Conservation (phyloP, 148 eudicot genomes). For the Persicaria maculosa region DNA sequence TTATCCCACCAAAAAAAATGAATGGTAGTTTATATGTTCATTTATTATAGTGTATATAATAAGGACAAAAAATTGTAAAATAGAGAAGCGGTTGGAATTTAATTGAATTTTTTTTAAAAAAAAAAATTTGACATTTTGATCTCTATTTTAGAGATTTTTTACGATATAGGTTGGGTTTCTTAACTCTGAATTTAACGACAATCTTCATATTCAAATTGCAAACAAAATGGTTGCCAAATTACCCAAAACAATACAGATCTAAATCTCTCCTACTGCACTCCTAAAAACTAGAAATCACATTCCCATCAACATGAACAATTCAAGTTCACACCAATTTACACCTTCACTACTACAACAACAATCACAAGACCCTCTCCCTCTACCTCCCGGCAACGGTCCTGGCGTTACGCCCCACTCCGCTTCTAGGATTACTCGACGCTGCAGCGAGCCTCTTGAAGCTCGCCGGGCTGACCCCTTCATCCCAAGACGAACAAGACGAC, state of each 20-base stretch:
- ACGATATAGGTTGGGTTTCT: too few relatives aligned
- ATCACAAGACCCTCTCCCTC: neutral
- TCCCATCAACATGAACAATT: neutral
- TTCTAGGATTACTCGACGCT: neutral
- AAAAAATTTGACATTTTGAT: too few relatives aligned
- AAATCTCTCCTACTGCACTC: neutral
- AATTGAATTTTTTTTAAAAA: too few relatives aligned
- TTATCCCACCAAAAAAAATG: too few relatives aligned
- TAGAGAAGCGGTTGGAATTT: too few relatives aligned
- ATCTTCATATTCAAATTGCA: neutral
- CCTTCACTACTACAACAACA: too few relatives aligned
- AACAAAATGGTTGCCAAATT: neutral
- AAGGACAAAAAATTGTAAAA: too few relatives aligned
- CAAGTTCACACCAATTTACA: neutral
- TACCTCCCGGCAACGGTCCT: neutral
- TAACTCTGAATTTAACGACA: neutral
- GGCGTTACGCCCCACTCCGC: neutral
- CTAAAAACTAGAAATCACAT: neutral
- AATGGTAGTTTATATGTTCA: too few relatives aligned
- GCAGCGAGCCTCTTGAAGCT: neutral
- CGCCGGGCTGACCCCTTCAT: constrained; percentile 19
- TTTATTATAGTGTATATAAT: too few relatives aligned
- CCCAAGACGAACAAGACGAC: constrained; percentile 46
- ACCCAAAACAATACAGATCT: neutral
- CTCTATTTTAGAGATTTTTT: too few relatives aligned